Conservation (phyloP, 1,284 basidiomycete genomes). For the Leccinum fuscescens region DNA sequence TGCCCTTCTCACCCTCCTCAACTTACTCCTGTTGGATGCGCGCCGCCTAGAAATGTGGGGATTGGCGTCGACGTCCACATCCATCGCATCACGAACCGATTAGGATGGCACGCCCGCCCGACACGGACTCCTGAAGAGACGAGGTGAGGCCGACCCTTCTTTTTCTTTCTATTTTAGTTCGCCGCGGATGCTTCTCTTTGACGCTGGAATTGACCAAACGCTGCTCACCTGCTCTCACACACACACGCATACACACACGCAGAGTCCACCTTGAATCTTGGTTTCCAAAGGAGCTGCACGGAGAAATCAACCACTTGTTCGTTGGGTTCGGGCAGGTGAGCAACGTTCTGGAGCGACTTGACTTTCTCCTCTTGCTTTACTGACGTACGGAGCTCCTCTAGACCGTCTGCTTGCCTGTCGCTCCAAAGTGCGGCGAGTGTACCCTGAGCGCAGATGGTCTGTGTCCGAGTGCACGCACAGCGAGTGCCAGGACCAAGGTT, state of each 20-base stretch:
- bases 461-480: conserved; percentile 55
- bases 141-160: conserved; percentile 41
- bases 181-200: too few relatives aligned
- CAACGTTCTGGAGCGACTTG: background rate
- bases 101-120: conserved; percentile 85
- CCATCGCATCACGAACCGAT: conserved; percentile 88
- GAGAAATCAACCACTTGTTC: conserved; percentile 83
- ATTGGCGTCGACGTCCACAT: conserved; percentile 98
- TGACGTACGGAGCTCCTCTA: conserved; percentile 27
- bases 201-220: too few relatives aligned
- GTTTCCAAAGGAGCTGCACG: conserved; percentile 79
- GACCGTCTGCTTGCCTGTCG: conserved; percentile 80
- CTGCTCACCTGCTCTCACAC: too few relatives aligned
- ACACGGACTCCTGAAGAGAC: conserved; percentile 91
- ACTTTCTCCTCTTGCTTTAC: background rate
- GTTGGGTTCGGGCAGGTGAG: conserved; percentile 91
- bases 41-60: conserved; percentile 73
- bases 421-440: conserved; percentile 83
- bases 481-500: conserved; percentile 24
- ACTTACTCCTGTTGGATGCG: background rate
- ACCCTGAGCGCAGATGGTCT: conserved; percentile 51
- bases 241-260: conserved; percentile 24
- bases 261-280: conserved; percentile 86
- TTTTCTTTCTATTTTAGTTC: too few relatives aligned
- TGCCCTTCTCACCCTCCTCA: background rate